A percentile compares a stretch with the other conserved stretches of the same genome.
These are phyloP conservation scores for Pleurotus djamor DNA, from an alignment of 768 basidiomycete species.

Conservation along the genomic window DNA sequence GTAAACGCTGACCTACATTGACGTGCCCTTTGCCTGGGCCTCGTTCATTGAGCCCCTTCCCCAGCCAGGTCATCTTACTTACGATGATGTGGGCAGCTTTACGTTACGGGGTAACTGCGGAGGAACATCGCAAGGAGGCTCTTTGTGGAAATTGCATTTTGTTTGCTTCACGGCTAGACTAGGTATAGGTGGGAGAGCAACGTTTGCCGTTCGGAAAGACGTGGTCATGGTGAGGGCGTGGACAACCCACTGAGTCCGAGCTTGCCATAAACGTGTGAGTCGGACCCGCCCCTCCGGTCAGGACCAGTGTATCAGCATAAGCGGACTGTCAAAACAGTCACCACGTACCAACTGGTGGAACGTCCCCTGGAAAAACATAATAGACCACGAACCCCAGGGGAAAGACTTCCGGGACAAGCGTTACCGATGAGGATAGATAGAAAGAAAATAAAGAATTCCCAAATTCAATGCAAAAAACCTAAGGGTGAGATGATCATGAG, in stretches of 20 bases:
- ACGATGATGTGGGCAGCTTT: neutral
- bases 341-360: neutral
- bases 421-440: neutral
- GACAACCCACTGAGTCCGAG: neutral
- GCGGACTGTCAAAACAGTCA: constrained; percentile 5
- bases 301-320: neutral
- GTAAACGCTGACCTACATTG: neutral
- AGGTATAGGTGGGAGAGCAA: neutral
- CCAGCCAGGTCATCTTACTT: neutral
- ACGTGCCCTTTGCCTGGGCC: neutral
- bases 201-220: neutral
- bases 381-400: neutral
- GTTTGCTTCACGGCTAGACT: neutral
- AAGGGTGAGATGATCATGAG: neutral
- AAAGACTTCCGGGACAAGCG: neutral
- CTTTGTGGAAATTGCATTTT: neutral
- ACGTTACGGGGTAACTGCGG: constrained; percentile 1
- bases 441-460: neutral
- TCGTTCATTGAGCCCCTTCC: neutral
- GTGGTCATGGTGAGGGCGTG: constrained; percentile 2
- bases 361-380: neutral
- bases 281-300: constrained; percentile 1
- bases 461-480: too few relatives aligned
- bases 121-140: neutral
- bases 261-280: neutral